A percentile compares a stretch with the other conserved stretches of the same genome.
phyloP scores from a whole-genome alignment of 371 early-diverging fungal genomes.

The Mortierella sp. region DNA sequence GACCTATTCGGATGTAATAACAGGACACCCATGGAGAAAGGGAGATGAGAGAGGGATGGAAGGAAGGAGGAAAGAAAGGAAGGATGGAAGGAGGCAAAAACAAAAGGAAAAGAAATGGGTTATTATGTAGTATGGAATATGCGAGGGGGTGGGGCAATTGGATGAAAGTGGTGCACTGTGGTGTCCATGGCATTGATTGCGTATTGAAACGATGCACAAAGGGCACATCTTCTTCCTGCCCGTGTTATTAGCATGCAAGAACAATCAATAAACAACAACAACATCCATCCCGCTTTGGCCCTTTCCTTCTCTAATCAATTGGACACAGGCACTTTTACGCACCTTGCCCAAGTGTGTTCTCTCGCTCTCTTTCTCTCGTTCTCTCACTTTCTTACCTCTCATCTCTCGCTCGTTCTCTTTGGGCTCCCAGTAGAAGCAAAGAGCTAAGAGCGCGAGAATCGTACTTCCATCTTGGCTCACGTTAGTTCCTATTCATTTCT shows the following conservation, averaged over 20 bases:
- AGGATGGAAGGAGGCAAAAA: not conserved
- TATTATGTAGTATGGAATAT: not conserved
- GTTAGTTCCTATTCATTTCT: not conserved
- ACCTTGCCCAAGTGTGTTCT: not conserved
- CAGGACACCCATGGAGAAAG: not conserved
- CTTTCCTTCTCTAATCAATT: not conserved
- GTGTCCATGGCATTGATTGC: not conserved
- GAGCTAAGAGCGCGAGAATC: not conserved
- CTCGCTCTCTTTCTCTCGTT: not conserved
- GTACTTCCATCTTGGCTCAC: not conserved
- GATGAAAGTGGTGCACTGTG: not conserved
- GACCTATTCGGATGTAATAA: not conserved
- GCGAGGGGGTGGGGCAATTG: no score
- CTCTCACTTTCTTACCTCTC: not conserved
- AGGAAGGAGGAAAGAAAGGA: no score
- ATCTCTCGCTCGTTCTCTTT: not conserved
- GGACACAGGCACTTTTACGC: no score
- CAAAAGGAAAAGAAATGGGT: not conserved
- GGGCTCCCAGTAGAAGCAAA: slow-evolving; percentile 7
- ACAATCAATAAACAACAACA: not conserved
- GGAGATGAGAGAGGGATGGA: not conserved
- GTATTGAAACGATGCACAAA: not conserved
- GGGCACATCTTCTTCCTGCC: not conserved
- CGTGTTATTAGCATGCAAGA: not conserved
- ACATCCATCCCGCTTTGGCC: not conserved